Percentiles rank a stretch among this genome's conserved stretches.
phyloP scores from a whole-genome alignment of 1,139 yeast genomes.

The Zygosaccharomyces sapae region DNA sequence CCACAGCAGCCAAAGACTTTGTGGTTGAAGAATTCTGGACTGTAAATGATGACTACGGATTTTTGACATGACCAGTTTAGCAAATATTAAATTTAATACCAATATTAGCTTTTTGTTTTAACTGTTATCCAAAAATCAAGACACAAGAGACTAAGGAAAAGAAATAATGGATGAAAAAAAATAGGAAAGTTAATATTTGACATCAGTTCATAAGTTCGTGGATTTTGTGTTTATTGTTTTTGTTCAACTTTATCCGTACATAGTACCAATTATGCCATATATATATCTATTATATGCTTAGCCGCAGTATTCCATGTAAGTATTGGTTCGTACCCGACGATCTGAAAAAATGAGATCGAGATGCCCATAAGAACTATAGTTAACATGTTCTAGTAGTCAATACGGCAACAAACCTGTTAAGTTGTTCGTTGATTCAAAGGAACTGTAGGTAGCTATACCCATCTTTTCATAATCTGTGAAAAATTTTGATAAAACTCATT shows the following conservation, averaged over 20 bases:
- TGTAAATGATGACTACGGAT: slow-evolving; percentile 43
- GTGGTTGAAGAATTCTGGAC: slow-evolving; percentile 44
- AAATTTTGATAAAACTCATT: background rate
- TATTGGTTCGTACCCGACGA: background rate
- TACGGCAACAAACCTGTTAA: background rate
- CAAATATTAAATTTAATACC: background rate
- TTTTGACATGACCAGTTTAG: slow-evolving; percentile 34
- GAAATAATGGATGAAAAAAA: background rate
- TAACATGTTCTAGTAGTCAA: background rate
- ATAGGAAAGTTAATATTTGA: background rate
- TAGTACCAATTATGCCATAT: background rate
- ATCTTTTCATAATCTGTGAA: background rate
- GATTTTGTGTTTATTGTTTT: too few species aligned
- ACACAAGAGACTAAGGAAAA: background rate
- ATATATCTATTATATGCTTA: background rate
- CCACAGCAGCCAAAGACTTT: slow-evolving; percentile 13
- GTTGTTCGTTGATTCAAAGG: slow-evolving; percentile 5
- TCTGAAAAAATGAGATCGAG: background rate
- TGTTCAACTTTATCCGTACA: background rate
- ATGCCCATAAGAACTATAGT: background rate
- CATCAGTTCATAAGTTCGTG: too few species aligned
- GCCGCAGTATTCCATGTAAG: background rate
- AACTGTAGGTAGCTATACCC: slow-evolving; percentile 8
- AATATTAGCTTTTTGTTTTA: background rate
- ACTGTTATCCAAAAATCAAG: background rate